Conservation (phyloP, 192 early-diverging fungal species). For the Coemansia sp. region DNA sequence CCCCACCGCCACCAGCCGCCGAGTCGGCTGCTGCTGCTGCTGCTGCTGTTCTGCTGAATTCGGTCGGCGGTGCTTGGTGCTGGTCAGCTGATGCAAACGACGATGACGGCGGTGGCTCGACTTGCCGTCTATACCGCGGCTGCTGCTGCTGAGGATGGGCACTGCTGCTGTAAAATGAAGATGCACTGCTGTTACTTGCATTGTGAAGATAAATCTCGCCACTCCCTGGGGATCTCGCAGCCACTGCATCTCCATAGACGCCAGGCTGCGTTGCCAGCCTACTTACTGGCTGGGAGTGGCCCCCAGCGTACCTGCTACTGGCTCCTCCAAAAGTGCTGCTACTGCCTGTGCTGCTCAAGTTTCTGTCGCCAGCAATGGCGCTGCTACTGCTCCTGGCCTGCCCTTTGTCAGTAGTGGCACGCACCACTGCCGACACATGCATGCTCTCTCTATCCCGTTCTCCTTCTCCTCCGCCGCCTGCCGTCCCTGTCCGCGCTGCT, state of each 20-base stretch:
- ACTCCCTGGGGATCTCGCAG: conserved; percentile 1
- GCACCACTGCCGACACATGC: not conserved
- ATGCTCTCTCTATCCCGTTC: not conserved
- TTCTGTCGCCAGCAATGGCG: conserved; percentile 9
- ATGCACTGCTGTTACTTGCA: conserved; percentile 7
- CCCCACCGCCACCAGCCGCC: not conserved
- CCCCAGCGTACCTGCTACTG: conserved; percentile 7
- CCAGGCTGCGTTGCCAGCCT: not conserved
- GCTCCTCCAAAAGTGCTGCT: conserved; percentile 4
- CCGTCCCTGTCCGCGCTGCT: not conserved
- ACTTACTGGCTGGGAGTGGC: not conserved
- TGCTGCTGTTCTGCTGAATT: conserved; percentile 5
- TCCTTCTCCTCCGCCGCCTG: not conserved
- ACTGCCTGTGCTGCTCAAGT: conserved; percentile 24
- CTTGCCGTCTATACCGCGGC: conserved; percentile 8
- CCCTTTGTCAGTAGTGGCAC: not conserved
- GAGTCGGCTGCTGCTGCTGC: conserved; percentile 11
- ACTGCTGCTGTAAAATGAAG: conserved; percentile 11
- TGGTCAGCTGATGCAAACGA: conserved; percentile 11
- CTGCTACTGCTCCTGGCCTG: conserved; percentile 6
- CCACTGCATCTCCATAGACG: conserved; percentile 2
- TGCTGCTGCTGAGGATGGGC: not conserved
- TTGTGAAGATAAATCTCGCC: conserved; percentile 11
- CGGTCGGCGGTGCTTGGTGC: not conserved
- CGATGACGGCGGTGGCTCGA: conserved; percentile 8